Conservation (phyloP, 2,329 filamentous ascomycete genomes). For the Diaporthe citri region DNA sequence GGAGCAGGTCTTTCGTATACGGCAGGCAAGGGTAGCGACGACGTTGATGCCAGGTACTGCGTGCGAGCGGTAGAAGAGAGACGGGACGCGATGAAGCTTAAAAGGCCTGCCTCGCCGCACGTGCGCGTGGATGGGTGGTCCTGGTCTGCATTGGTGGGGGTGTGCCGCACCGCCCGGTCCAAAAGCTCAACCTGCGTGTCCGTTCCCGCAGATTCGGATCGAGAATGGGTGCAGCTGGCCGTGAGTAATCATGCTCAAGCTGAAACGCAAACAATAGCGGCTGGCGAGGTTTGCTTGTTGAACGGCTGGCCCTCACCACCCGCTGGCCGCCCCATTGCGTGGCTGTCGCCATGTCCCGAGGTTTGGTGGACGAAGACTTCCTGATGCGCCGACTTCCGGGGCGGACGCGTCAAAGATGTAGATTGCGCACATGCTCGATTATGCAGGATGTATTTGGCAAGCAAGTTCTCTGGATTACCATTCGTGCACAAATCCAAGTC, state of each 20-base stretch:
- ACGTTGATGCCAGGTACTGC: background rate
- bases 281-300: background rate
- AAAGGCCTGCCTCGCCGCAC: background rate
- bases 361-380: background rate
- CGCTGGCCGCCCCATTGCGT: background rate
- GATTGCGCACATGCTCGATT: background rate
- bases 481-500: slow-evolving; percentile 21
- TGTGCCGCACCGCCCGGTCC: too few species aligned
- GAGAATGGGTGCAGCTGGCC: background rate
- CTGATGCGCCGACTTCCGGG: background rate
- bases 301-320: background rate
- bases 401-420: background rate
- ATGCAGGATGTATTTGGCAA: background rate
- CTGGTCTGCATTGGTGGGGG: background rate
- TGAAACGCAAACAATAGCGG: background rate
- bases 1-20: background rate
- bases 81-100: background rate
- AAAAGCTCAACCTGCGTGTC: background rate
- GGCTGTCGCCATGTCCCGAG: slow-evolving; percentile 1
- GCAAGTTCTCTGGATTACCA: background rate
- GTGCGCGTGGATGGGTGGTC: background rate
- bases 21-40: background rate
- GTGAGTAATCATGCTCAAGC: background rate
- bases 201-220: background rate
- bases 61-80: background rate